Conservation (phyloP, 73 alveolate species). For the Paramecium bursaria region DNA sequence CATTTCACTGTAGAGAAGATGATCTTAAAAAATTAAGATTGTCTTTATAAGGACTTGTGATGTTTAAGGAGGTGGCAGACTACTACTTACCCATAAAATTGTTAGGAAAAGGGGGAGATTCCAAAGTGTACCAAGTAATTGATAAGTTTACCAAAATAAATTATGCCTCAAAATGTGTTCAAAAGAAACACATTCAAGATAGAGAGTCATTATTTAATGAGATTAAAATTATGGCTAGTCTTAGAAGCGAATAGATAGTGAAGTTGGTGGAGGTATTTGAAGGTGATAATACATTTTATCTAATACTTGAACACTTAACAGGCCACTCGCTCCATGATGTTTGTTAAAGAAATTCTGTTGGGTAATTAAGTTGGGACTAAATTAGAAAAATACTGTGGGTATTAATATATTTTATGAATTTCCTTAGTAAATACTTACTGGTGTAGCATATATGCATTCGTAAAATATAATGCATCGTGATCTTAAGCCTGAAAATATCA, state of each 20-base stretch:
- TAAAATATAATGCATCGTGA: slow-evolving; percentile 93
- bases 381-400: slow-evolving; percentile 49
- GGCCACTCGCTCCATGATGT: slow-evolving; percentile 63
- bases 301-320: slow-evolving; percentile 44
- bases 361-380: slow-evolving; percentile 10
- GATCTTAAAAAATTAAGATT: not conserved
- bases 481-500: slow-evolving; percentile 95
- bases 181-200: slow-evolving; percentile 10
- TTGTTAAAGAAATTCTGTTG: slow-evolving; percentile 19
- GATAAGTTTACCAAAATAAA: not conserved
- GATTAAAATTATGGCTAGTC: not conserved
- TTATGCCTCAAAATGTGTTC: slow-evolving; percentile 36
- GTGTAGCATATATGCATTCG: slow-evolving; percentile 85
- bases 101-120: slow-evolving; percentile 27
- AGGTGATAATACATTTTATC: slow-evolving; percentile 68
- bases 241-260: slow-evolving; percentile 2
- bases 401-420: not conserved
- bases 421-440: slow-evolving; percentile 76
- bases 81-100: slow-evolving; percentile 22
- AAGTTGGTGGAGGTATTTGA: slow-evolving; percentile 64
- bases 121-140: not conserved
- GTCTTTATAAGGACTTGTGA: not conserved
- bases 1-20: slow-evolving; percentile 13
- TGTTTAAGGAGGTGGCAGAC: slow-evolving; percentile 33
- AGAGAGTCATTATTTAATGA: slow-evolving; percentile 50